Percentiles rank a stretch among this genome's conserved stretches.
phyloP scores from a whole-genome alignment of 73 alveolate species.

The Urostyla sp. region DNA sequence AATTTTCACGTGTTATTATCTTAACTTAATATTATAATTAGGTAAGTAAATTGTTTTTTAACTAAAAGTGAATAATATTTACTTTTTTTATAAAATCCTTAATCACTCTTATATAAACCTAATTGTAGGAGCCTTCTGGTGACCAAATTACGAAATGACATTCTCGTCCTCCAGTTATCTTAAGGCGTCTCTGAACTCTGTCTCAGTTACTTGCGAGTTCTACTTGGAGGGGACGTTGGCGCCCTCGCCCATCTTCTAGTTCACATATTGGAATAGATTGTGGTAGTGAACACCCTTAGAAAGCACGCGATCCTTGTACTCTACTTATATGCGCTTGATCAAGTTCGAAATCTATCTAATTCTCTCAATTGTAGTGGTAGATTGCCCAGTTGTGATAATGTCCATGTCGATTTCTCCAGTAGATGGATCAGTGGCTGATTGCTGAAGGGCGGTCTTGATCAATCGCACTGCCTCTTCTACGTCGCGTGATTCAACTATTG shows the following conservation, averaged over 20 bases:
- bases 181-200: constrained; percentile 85
- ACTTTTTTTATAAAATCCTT: neutral
- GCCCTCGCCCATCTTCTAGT: constrained; percentile 52
- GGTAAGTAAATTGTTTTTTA: too few relatives aligned
- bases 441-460: constrained; percentile 97
- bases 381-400: constrained; percentile 80
- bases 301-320: constrained; percentile 11
- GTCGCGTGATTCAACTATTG: constrained; percentile 83
- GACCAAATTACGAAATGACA: constrained; percentile 64
- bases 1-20: too few relatives aligned
- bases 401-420: constrained; percentile 95
- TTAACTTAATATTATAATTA: too few relatives aligned
- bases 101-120: constrained; percentile 54
- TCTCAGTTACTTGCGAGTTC: constrained; percentile 50
- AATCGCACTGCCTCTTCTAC: constrained; percentile 94
- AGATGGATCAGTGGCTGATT: constrained; percentile 97
- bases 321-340: constrained; percentile 59
- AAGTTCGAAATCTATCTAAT: constrained; percentile 60
- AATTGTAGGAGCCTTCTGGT: constrained; percentile 64
- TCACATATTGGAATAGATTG: constrained; percentile 23
- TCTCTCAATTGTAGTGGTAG: constrained; percentile 78
- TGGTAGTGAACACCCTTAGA: constrained; percentile 20
- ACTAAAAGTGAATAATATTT: too few relatives aligned
- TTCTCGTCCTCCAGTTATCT: constrained; percentile 83
- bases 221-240: neutral